Evolutionary conservation across 148 eudicot genomes (phyloP), one percentile per base, ranked within the genome.

Genomic region (Euryodendron excelsum): DNA sequence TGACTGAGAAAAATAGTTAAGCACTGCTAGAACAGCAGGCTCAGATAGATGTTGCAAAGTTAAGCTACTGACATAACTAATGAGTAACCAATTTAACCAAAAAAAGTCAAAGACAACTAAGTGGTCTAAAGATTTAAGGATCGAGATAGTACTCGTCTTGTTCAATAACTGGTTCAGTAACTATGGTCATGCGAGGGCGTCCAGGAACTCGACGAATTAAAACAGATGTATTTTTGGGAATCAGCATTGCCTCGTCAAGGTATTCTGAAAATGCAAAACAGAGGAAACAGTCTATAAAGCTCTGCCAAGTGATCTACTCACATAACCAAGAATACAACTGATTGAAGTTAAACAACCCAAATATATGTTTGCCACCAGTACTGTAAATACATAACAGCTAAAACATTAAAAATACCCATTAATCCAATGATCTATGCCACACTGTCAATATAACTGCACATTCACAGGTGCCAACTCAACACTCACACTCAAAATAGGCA

Each of bases 181-280:
- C 90, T 83, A 92, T 93, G 69, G 90, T 81, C 94, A 87, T 89
- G 79, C 92, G 91, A 86, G 89, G 91, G 41, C 86, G 84, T 80
- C 95, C 95, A 36, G 99, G 98, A 83, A 96, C 87, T 21, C 98
- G 94, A 34, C 95, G 93, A 75, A 96, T 88, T 81, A 93, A 88
- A 83, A 96, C 99, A 76, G 97, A 90, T 50, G 97, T 96, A 79
- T 92, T 89, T 90, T 87, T 93, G 47, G 95, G 98, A 80, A 96
- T 92, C 93, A 90, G 79, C 90, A 78, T 88, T 71, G 82, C 94
- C 79, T 93, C 99, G 78, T 96, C 95, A 76, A 78, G 91, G 74
- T 96, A 96, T 82, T 96, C 99, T 96, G 99, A 91, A 95, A 95
- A 88, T 75, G 76, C 80, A 87, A 72, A 77, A 86, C 58, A 79